phyloP scores from a whole-genome alignment of 164 flowering plant genomes.

The Piper betle region DNA sequence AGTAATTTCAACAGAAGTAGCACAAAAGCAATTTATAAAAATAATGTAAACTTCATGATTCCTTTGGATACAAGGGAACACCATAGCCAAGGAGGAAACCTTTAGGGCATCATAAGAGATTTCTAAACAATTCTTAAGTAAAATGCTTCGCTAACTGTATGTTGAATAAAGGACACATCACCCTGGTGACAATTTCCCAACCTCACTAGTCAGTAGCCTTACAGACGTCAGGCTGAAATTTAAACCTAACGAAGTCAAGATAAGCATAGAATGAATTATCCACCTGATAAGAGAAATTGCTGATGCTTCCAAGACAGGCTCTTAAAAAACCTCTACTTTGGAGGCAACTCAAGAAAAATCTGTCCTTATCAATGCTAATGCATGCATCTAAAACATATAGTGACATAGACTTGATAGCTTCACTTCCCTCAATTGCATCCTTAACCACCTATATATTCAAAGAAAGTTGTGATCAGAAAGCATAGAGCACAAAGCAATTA shows the following conservation, averaged over 20 bases:
- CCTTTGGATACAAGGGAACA: background rate
- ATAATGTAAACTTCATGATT: background rate
- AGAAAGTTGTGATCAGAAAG: background rate
- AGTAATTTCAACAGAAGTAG: background rate
- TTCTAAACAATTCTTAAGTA: background rate
- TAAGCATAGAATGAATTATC: background rate
- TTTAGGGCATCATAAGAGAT: background rate
- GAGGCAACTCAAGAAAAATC: slow-evolving; percentile 74
- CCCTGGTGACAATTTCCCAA: too few species aligned
- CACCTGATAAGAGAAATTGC: slow-evolving; percentile 62
- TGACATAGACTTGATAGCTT: slow-evolving; percentile 69
- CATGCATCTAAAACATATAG: slow-evolving; percentile 77
- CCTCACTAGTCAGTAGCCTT: too few species aligned
- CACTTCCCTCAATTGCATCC: slow-evolving; percentile 90
- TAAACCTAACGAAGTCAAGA: background rate
- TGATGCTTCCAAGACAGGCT: slow-evolving; percentile 57
- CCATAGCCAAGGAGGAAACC: background rate
- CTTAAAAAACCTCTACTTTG: slow-evolving; percentile 86
- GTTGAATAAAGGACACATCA: background rate
- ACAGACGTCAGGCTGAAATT: too few species aligned
- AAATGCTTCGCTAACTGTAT: background rate
- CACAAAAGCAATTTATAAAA: background rate
- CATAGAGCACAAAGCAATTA: background rate
- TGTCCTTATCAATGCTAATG: slow-evolving; percentile 74
- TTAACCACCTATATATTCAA: slow-evolving; percentile 43